Conservation (phyloP, 2,329 filamentous ascomycete species). For the Domatiomyces catenatus region DNA sequence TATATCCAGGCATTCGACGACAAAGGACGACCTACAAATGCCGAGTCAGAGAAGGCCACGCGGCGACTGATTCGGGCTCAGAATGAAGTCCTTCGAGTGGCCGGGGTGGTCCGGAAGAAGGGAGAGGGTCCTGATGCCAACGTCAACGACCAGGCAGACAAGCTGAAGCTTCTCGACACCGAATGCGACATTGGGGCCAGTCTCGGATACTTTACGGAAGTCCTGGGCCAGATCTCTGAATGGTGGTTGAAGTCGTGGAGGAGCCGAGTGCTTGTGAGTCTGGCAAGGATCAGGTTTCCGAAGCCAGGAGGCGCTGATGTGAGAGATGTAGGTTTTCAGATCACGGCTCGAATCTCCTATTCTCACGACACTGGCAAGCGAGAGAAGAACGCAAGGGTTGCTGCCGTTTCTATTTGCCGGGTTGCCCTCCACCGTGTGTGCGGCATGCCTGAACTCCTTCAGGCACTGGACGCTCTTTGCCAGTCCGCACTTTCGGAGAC, state of each 20-base stretch:
- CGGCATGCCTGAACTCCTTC: conserved; percentile 5
- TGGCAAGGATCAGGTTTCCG: conserved; percentile 22
- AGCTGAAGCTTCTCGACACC: conserved; percentile 23
- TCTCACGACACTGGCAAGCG: conserved; percentile 23
- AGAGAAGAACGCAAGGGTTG: conserved; percentile 22
- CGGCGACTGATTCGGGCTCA: conserved; percentile 31
- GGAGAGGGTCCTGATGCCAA: conserved; percentile 23
- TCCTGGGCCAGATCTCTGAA: conserved; percentile 4
- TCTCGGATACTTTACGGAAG: conserved; percentile 1
- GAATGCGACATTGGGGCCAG: conserved; percentile 9
- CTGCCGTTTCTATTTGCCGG: conserved; percentile 27
- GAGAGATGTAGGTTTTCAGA: conserved; percentile 7
- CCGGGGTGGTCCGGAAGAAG: conserved; percentile 32
- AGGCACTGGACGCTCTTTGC: conserved; percentile 3
- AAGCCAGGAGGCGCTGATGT: background rate
- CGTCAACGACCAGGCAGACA: conserved; percentile 22
- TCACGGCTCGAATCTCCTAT: conserved; percentile 19
- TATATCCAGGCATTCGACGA: conserved; percentile 35
- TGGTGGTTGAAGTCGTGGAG: conserved; percentile 7
- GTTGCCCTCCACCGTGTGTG: conserved; percentile 18
- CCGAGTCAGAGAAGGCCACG: conserved; percentile 25
- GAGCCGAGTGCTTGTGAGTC: conserved; percentile 19
- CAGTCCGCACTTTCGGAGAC: conserved; percentile 13
- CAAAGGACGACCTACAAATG: conserved; percentile 33
- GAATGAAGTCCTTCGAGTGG: conserved; percentile 35